Evolutionary conservation across 192 early-diverging fungal species (phyloP).

Genomic region (Coemansia sp.): DNA sequence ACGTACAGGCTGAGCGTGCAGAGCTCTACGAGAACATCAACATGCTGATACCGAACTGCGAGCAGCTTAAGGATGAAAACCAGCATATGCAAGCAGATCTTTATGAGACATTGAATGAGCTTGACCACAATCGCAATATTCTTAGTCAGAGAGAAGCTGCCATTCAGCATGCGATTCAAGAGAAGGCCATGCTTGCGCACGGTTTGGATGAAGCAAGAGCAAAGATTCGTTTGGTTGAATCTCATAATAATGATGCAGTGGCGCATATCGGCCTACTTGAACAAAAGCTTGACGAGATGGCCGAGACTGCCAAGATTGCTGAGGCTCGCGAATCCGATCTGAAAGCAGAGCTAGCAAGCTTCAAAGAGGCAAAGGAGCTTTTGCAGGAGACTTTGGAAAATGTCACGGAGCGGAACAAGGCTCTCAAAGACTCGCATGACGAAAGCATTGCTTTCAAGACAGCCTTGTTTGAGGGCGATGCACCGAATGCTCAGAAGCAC

Average conservation of each 20-base stretch:
- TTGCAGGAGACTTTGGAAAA: slow-evolving; percentile 29
- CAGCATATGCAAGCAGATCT: slow-evolving; percentile 21
- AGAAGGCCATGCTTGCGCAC: slow-evolving; percentile 10
- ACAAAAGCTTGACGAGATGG: slow-evolving; percentile 13
- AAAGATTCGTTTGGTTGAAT: slow-evolving; percentile 1
- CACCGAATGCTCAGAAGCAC: slow-evolving; percentile 1
- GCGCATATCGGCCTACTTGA: not conserved
- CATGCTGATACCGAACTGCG: slow-evolving; percentile 5
- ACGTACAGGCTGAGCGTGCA: slow-evolving; percentile 4
- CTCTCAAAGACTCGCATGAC: slow-evolving; percentile 25
- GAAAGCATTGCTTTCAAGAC: slow-evolving; percentile 33
- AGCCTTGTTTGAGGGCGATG: slow-evolving; percentile 18
- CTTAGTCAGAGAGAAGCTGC: not conserved
- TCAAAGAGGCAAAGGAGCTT: slow-evolving; percentile 11
- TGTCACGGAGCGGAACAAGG: slow-evolving; percentile 32
- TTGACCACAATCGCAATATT: slow-evolving; percentile 10
- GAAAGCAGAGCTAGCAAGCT: not conserved
- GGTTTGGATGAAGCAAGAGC: slow-evolving; percentile 4
- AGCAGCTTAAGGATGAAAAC: slow-evolving; percentile 25
- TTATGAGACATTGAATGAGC: slow-evolving; percentile 1
- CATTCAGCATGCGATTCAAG: not conserved
- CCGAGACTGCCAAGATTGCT: not conserved
- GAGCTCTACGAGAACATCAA: slow-evolving; percentile 18
- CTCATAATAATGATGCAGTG: not conserved
- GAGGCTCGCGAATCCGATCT: slow-evolving; percentile 1